Evolutionary conservation across 2,329 filamentous ascomycete species (phyloP).

Genomic region (Fusarium begoniae): DNA sequence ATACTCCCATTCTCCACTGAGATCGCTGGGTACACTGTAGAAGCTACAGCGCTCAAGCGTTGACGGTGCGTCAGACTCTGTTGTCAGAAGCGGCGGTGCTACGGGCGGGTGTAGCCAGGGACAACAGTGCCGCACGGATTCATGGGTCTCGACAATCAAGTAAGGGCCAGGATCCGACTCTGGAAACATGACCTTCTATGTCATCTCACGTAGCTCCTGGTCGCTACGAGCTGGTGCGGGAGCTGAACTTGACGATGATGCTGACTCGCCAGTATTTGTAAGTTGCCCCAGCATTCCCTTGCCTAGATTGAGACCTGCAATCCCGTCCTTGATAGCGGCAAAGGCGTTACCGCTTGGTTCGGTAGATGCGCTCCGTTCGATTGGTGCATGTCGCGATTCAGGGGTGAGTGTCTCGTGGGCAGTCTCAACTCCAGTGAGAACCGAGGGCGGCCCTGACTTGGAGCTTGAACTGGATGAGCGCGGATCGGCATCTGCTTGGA

Average conservation of each 20-base stretch:
- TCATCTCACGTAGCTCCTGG: slow-evolving; percentile 58
- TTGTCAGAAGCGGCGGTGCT: slow-evolving; percentile 11
- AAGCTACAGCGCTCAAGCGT: neutral
- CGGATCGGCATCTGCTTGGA: slow-evolving; percentile 40
- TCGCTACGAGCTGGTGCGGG: slow-evolving; percentile 45
- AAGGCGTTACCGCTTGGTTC: slow-evolving; percentile 55
- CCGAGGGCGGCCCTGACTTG: slow-evolving; percentile 57
- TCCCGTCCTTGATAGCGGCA: slow-evolving; percentile 57
- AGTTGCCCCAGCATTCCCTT: slow-evolving; percentile 54
- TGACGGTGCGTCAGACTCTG: neutral
- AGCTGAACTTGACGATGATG: slow-evolving; percentile 24
- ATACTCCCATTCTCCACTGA: slow-evolving; percentile 29
- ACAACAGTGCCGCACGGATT: slow-evolving; percentile 35
- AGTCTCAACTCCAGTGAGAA: slow-evolving; percentile 68
- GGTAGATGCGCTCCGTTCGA: slow-evolving; percentile 57
- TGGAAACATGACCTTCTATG: slow-evolving; percentile 55
- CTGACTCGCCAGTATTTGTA: slow-evolving; percentile 39
- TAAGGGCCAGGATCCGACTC: slow-evolving; percentile 46
- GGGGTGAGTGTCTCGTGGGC: slow-evolving; percentile 62
- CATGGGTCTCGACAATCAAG: slow-evolving; percentile 44
- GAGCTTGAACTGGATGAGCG: slow-evolving; percentile 46
- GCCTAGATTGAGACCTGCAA: slow-evolving; percentile 59
- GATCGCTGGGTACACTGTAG: slow-evolving; percentile 19
- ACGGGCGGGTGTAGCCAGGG: neutral
- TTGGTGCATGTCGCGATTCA: slow-evolving; percentile 45